Evolutionary conservation across 1,284 basidiomycete genomes (phyloP).

Genomic region (Trichosporon coremiiforme): DNA sequence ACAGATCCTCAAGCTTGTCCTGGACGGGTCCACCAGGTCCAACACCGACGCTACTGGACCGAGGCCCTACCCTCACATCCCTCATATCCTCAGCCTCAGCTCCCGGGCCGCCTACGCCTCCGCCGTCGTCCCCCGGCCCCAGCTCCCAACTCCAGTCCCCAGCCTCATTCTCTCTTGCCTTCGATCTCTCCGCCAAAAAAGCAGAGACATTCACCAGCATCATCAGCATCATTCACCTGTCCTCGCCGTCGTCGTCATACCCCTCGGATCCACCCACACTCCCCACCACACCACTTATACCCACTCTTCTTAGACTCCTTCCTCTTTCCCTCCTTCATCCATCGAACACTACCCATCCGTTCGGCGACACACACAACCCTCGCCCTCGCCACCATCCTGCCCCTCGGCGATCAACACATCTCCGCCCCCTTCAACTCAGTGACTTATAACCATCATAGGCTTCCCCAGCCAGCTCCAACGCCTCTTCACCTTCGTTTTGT

Average conservation of each 20-base stretch:
- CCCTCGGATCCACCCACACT: constrained; percentile 7
- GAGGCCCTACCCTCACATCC: not conserved
- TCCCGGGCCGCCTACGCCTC: not conserved
- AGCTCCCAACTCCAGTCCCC: not conserved
- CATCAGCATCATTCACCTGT: constrained; percentile 5
- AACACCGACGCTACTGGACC: not conserved
- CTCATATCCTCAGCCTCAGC: too few species aligned
- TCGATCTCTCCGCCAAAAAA: not conserved
- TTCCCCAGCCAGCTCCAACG: constrained; percentile 15
- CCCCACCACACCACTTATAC: constrained; percentile 10
- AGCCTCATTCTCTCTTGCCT: not conserved
- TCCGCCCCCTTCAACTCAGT: not conserved
- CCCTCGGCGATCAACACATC: constrained; percentile 2
- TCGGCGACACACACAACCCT: not conserved
- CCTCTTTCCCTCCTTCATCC: constrained; percentile 3
- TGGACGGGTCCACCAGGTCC: not conserved
- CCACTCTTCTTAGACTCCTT: constrained; percentile 11
- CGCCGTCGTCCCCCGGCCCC: not conserved
- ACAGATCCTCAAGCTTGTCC: not conserved
- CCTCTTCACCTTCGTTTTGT: constrained; percentile 4
- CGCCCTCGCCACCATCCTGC: not conserved
- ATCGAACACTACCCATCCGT: not conserved
- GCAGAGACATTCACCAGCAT: not conserved
- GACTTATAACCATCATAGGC: not conserved
- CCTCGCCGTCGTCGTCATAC: constrained; percentile 19